Evolutionary conservation across 2,329 filamentous ascomycete genomes (phyloP), one percentile per base, ranked within the genome.

Genomic region (Sclerotinia nivalis): DNA sequence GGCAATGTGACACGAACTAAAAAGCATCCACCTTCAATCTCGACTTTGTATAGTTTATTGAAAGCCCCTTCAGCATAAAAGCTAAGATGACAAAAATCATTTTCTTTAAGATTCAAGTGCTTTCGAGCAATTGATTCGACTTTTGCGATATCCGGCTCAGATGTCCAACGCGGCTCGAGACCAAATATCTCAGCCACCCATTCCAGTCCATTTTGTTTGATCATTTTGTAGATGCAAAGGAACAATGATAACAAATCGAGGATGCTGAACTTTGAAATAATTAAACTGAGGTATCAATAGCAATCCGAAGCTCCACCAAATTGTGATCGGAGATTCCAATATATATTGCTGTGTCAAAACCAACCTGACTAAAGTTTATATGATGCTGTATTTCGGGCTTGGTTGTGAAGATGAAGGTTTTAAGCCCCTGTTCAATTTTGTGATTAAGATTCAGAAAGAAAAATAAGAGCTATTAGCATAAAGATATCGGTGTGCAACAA

Each of bases 1-100:
- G 80, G 80, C 10, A 82, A 75, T 7, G 78, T 74, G 18, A 82
- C 75, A 22, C 80, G 77, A 70, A 82, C 77, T 7, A 82, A 34
- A 3, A 70, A 79, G 71, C 37, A 71, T 60, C 47, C 74, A 66
- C 68, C 70, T 3, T 72, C 70, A 12, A 74, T 77, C 20, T 71
- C 66, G 20, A 79, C 69, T 10, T 72, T 71, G 65, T 80, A 80
- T 13, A 79, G 71, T 70, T 78, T 79, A 71, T 78, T 79, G 73
- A 75, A 79, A 20, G 73, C 72, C 40, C 76, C 77, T 28, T 75
- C 66, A 20, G 75, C 71, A 70, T 75, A 73, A 49, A 77, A 75
- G 18, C 65, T 67, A 37, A 79, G 74, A 31, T 59, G 60, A 59
- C 76, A 77, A 47, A 69, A 62, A 43, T 59, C 68, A 10, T 74